These are phyloP conservation scores for Pezizomycotina sp. DNA, from an alignment of 2,329 filamentous ascomycete species.

Conservation along the genomic window DNA sequence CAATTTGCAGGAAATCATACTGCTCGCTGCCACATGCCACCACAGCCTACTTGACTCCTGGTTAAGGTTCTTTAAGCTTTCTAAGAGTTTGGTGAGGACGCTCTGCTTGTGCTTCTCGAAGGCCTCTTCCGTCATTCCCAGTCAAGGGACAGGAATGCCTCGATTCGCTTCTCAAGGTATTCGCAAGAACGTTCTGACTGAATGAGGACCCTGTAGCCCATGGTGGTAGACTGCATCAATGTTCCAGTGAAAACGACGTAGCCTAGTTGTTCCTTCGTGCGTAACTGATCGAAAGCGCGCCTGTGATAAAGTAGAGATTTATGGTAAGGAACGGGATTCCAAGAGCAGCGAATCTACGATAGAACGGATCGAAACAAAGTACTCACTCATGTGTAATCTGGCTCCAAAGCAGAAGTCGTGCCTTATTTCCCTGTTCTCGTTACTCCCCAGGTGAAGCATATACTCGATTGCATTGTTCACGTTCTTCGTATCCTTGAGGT, in stretches of 20 bases:
- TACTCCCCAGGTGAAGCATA: constrained; percentile 52
- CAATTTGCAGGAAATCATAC: constrained; percentile 71
- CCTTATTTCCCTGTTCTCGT: constrained; percentile 53
- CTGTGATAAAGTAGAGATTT: constrained; percentile 7
- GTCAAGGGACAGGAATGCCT: constrained; percentile 61
- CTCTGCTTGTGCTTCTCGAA: constrained; percentile 88
- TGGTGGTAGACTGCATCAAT: constrained; percentile 54
- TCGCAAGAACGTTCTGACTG: constrained; percentile 76
- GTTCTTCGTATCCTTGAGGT: constrained; percentile 70
- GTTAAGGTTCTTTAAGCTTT: constrained; percentile 81
- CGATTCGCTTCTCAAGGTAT: constrained; percentile 75
- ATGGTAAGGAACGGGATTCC: neutral
- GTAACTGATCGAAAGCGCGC: constrained; percentile 80
- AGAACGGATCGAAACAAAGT: constrained; percentile 1
- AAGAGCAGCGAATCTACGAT: neutral
- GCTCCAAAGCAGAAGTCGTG: constrained; percentile 63
- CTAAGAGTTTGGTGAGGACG: constrained; percentile 67
- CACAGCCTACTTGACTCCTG: constrained; percentile 72
- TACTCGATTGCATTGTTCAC: constrained; percentile 78
- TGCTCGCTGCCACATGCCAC: constrained; percentile 69
- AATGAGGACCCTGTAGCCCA: constrained; percentile 76
- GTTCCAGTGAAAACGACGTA: constrained; percentile 86
- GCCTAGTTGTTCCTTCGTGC: constrained; percentile 92
- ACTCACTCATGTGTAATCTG: constrained; percentile 67
- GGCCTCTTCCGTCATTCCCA: constrained; percentile 59